Evolutionary conservation across 1,284 basidiomycete species (phyloP).

Genomic region (Ustilago loliicola): DNA sequence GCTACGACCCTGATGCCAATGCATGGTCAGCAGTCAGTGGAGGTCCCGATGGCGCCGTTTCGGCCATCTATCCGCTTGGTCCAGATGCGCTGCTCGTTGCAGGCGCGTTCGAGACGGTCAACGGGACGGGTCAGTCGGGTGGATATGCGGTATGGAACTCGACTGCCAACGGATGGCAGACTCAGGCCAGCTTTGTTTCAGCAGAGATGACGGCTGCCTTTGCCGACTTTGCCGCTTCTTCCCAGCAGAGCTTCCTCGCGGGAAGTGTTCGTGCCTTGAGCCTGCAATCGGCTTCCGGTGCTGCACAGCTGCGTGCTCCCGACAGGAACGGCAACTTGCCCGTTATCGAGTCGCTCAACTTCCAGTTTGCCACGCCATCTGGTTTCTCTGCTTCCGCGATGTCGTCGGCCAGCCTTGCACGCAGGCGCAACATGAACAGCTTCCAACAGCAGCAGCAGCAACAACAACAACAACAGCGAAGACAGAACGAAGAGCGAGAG

Average conservation of each 20-base stretch:
- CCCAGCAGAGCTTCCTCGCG: conserved; percentile 70
- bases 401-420: conserved; percentile 30
- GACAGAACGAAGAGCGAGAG: neutral
- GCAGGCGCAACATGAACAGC: conserved; percentile 15
- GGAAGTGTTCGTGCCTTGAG: conserved; percentile 72
- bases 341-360: conserved; percentile 59
- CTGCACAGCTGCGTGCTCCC: conserved; percentile 70
- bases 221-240: conserved; percentile 74
- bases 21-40: conserved; percentile 80
- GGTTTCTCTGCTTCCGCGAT: conserved; percentile 68
- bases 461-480: conserved; percentile 12
- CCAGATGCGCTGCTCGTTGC: conserved; percentile 77
- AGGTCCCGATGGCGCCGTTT: conserved; percentile 84
- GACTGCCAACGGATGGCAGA: conserved; percentile 77
- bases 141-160: conserved; percentile 86
- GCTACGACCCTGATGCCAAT: conserved; percentile 79
- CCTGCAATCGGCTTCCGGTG: conserved; percentile 71
- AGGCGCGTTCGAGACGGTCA: conserved; percentile 80
- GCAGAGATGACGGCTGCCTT: conserved; percentile 82
- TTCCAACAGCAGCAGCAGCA: conserved; percentile 13
- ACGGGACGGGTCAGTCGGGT: conserved; percentile 72
- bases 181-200: conserved; percentile 51
- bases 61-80: conserved; percentile 74
- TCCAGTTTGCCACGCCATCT: conserved; percentile 75
- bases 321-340: conserved; percentile 64